Conservation (phyloP, 139 green algal genomes). For the Chlamydomonas urium region DNA sequence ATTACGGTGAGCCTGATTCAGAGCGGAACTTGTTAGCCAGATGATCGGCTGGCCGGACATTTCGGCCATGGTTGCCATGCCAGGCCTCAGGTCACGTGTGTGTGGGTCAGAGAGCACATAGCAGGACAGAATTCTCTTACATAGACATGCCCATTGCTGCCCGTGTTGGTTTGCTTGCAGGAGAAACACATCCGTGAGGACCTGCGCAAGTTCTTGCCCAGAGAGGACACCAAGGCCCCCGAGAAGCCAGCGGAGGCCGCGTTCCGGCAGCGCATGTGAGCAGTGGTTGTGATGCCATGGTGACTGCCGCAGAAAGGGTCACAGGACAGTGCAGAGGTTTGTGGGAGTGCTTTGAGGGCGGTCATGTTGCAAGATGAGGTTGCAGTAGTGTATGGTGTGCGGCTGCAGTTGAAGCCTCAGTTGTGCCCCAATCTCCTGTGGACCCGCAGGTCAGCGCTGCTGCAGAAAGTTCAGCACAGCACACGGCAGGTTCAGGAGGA, state of each 20-base stretch:
- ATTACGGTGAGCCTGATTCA: constrained; percentile 31
- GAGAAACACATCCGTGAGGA: constrained; percentile 57
- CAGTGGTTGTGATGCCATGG: background rate
- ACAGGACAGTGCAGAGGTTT: too few species aligned
- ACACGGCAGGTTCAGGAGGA: background rate
- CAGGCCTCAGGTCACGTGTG: background rate
- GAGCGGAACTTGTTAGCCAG: too few species aligned
- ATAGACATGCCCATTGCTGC: background rate
- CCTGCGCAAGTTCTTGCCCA: constrained; percentile 59
- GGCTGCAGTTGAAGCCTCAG: too few species aligned
- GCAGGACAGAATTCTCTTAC: background rate
- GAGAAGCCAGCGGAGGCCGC: constrained; percentile 73
- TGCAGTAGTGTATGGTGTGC: too few species aligned
- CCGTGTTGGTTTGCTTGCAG: constrained; percentile 24
- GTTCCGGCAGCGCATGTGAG: constrained; percentile 70
- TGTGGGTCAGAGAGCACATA: background rate
- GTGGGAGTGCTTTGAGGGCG: too few species aligned
- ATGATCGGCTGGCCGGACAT: too few species aligned
- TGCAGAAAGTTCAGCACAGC: constrained; percentile 45
- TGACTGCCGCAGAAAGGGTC: too few species aligned
- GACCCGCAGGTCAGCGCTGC: constrained; percentile 40
- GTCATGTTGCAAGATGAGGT: too few species aligned
- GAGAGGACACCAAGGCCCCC: constrained; percentile 56
- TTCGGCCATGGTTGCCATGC: background rate
- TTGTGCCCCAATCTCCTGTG: too few species aligned